Conservation (phyloP, 495 filamentous ascomycete species). For the Penicillium coffeae region DNA sequence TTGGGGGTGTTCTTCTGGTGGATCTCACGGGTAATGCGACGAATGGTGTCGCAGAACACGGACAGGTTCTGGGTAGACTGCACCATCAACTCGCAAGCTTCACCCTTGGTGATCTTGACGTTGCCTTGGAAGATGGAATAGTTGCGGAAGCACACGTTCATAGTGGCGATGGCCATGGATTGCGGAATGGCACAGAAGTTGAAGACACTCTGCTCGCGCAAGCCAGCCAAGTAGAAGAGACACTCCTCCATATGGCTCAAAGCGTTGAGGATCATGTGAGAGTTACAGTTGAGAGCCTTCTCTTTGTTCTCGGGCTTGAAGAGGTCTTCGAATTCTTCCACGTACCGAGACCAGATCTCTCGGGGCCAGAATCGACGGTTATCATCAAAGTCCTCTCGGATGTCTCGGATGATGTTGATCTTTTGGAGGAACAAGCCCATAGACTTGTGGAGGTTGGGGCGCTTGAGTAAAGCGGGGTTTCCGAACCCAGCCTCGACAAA, state of each 20-base stretch:
- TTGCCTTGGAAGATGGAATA: constrained; percentile 81
- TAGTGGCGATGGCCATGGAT: constrained; percentile 93
- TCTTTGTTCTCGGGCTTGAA: constrained; percentile 78
- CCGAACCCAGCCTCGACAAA: constrained; percentile 88
- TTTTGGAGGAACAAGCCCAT: constrained; percentile 98
- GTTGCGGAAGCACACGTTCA: constrained; percentile 89
- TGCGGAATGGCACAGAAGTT: constrained; percentile 99
- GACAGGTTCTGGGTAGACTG: constrained; percentile 86
- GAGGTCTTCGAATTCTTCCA: constrained; percentile 82
- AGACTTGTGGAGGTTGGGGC: constrained; percentile 77
- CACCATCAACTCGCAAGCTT: constrained; percentile 87
- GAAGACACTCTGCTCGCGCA: constrained; percentile 98
- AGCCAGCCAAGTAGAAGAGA: constrained; percentile 92
- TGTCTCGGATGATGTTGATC: constrained; percentile 96
- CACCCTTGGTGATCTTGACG: constrained; percentile 94
- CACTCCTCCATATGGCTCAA: constrained; percentile 87
- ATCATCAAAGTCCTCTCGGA: constrained; percentile 85
- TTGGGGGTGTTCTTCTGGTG: constrained; percentile 91
- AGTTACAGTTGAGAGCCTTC: constrained; percentile 80
- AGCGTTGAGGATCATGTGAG: constrained; percentile 90
- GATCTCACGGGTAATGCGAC: constrained; percentile 70
- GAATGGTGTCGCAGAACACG: constrained; percentile 75
- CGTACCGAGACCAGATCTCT: constrained; percentile 94
- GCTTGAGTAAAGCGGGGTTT: constrained; percentile 76
- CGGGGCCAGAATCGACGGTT: constrained; percentile 88